Evolutionary conservation across 2,329 filamentous ascomycete genomes (phyloP), one percentile per base, ranked within the genome.

Genomic region (Pestalotiopsis sp.): DNA sequence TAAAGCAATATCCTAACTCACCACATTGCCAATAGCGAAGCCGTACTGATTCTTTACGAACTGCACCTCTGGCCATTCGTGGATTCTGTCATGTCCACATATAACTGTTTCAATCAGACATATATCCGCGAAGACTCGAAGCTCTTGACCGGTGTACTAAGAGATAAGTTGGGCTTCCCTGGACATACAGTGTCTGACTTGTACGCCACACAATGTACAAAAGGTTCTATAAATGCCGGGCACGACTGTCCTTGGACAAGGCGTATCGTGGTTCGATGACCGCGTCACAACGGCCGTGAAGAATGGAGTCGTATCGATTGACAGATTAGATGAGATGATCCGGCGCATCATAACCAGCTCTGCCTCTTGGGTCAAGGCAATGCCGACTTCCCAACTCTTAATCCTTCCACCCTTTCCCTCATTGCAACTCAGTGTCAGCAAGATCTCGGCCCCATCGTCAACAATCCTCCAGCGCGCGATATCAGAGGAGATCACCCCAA

Each of bases 261-360:
- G 82, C 25, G 97, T 97, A 82, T 89, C 79, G 89, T 84, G 36
- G 25, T 97, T 92, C 92, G 95, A 82, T 1, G 78, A 77, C 66
- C 83, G 84, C 56, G 75, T 88, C 31, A 83, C 83, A 41, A 73
- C 70, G 3, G 84, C 82, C 5, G 82, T 89, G 25, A 79, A 81
- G 66, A 86, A 86, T 72, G 83, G 85, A 17, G 84, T 77, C 4
- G 72, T 87, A 5, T 75, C 82, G 3, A 70, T 80, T 40, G 75
- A 78, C 1, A 79, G 84, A 11, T 69, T 88, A 0, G 80, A 83
- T 65, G 83, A 88, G 66, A 88, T 87, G 85, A 93, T 90, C 5
- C 91, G 93, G 79, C 90, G 96, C 74, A 97, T 92, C 76, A 91
- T 92, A 88, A 85, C 90, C 84, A 89, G 56, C 89, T 87, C 77